Evolutionary conservation across 768 basidiomycete genomes (phyloP).

Genomic region (Gautieria morchelliformis): DNA sequence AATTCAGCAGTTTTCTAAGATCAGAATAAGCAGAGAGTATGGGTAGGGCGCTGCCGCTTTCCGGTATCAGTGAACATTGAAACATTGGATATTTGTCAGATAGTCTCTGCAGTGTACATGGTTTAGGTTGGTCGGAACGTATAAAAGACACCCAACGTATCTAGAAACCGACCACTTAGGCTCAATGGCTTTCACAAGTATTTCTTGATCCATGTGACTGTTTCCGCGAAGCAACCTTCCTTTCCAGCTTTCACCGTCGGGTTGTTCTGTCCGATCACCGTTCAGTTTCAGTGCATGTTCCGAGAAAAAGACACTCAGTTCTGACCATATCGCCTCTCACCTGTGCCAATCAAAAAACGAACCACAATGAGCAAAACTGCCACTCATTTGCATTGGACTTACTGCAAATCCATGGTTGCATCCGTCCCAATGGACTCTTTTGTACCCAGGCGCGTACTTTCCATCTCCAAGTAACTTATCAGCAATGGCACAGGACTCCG

Average conservation of each 20-base stretch:
- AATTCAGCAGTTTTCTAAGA: no score
- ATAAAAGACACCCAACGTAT: no score
- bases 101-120: no score
- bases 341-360: neutral
- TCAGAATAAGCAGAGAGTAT: no score
- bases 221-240: constrained; percentile 10
- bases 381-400: neutral
- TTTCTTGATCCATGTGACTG: constrained; percentile 14
- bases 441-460: constrained; percentile 13
- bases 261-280: constrained; percentile 6
- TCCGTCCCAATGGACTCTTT: constrained; percentile 10
- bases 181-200: constrained; percentile 7
- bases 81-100: no score
- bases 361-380: neutral
- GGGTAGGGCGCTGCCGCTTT: no score
- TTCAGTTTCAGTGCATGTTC: no score
- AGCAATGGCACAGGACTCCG: constrained; percentile 10
- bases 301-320: neutral
- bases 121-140: no score
- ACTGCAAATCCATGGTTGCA: constrained; percentile 20
- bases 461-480: constrained; percentile 15
- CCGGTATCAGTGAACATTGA: no score
- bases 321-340: constrained; percentile 13
- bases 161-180: no score
- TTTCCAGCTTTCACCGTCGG: constrained; percentile 13